Base-by-base conservation (phyloP, 2,329 filamentous ascomycete genomes). In the Dothidotthia symphoricarpi region DNA sequence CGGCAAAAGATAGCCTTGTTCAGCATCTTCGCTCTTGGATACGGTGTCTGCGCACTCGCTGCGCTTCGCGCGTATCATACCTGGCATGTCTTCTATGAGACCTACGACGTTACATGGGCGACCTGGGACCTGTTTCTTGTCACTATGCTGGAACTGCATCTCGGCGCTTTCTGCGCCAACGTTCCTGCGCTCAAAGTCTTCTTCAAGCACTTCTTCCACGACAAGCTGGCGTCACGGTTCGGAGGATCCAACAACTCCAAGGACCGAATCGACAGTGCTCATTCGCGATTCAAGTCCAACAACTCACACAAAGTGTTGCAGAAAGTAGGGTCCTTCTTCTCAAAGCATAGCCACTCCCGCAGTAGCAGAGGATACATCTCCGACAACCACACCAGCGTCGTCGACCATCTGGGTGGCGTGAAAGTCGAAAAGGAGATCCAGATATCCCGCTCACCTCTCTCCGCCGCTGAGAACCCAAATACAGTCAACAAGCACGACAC, bases 151-250 rank as follows among this genome's bases (percentile, higher is more conserved):
- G 59, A 64, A 39, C 35, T 63, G 1, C 55, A 63, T 16, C 45
- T 64, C 9, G 61, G 59, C 1, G 52, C 47, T 6, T 55, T 61
- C 12, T 64, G 61, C 30, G 59, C 59, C 8, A 63, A 63, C 8
- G 54, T 55, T 1, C 61, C 61, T 2, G 51, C 57, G 1, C 41
- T 61, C 7, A 64, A 64, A 25, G 52, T 62, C n/a, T 63, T 64
- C 36, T 62, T 62, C 54, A 56, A 49, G 24, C 49, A 57, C 28
- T 55, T 55, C 46, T 53, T 63, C 50, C 39, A 47, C 3, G 55
- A 60, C 3, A 53, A 37, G 14, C 34, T 59, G 24, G 47, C 39
- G 2, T 49, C 42, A 11, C 27, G 24, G 7, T 37, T 45, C 1
- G 39, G 34, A 14, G 28, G 39, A 13, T 32, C 47, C 3, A 19